Percentiles rank a stretch among this genome's conserved stretches.
phyloP scores from a whole-genome alignment of 441 rosid species.

The Rhodomyrtus psidioides region DNA sequence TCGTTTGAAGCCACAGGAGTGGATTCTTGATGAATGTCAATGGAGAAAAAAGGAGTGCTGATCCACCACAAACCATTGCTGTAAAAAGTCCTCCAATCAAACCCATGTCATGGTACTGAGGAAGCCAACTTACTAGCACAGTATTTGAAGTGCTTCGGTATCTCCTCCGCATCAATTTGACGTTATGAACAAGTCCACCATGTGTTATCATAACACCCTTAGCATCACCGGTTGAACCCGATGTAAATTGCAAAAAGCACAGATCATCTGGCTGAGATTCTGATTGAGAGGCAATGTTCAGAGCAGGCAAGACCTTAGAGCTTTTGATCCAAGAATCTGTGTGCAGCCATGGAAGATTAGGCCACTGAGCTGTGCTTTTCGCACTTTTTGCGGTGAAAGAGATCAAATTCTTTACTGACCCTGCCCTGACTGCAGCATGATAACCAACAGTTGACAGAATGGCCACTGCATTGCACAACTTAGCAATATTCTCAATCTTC shows the following conservation, averaged over 20 bases:
- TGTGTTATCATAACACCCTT: conserved; percentile 72
- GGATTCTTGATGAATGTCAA: conserved; percentile 56
- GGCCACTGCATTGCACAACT: conserved; percentile 47
- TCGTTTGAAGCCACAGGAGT: conserved; percentile 52
- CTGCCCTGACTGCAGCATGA: conserved; percentile 59
- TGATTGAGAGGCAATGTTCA: neutral
- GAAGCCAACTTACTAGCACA: conserved; percentile 63
- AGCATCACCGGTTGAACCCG: conserved; percentile 76
- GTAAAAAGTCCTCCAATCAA: conserved; percentile 68
- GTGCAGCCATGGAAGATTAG: conserved; percentile 60
- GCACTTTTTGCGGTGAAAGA: conserved; percentile 29
- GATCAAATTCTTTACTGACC: conserved; percentile 43
- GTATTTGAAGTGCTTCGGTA: conserved; percentile 63
- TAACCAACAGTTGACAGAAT: conserved; percentile 47
- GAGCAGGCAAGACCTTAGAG: conserved; percentile 14
- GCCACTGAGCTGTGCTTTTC: conserved; percentile 40
- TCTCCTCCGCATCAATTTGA: conserved; percentile 46
- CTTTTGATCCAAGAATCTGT: conserved; percentile 61
- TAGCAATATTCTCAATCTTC: conserved; percentile 60
- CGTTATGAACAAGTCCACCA: conserved; percentile 60
- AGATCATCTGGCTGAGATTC: conserved; percentile 41
- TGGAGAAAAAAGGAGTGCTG: conserved; percentile 55
- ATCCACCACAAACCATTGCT: conserved; percentile 60
- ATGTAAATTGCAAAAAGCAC: conserved; percentile 66
- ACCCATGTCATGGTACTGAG: conserved; percentile 82